Base-by-base conservation (phyloP, 108 stramenopile genomes). In the Nannochloropsis oceanica region DNA sequence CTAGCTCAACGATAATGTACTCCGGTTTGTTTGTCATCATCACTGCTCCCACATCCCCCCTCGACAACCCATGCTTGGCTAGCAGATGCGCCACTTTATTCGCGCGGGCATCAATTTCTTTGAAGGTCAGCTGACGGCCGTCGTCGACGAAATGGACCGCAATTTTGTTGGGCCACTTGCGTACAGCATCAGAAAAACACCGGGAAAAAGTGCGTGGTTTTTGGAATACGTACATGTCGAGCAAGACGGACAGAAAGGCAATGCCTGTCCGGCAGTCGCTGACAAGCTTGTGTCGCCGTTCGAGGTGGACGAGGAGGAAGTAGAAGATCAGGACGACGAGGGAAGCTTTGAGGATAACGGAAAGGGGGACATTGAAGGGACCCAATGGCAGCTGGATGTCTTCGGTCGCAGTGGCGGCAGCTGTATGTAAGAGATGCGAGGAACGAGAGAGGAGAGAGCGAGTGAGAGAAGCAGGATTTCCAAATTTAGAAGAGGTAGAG, bases 1-100 rank as follows among this genome's bases (percentile, higher is more conserved):
- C 91, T 9, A 89, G 80, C 91, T 89, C 89, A 13, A 86, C 24
- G 43, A 84, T 59, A 18, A 89, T n/a, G 27, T 89, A 89, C 44
- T 89, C 89, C 11, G 81, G 83, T 13, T 44, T 27, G 42, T 91
- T 91, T n/a, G 83, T 13, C 86, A 91, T 83, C 81, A 91, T 27
- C 13, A 91, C 25, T 79, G 89, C 89, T 25, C 42, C 82, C n/a
- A 43, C 44, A 42, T 91, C 91, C 42, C 86, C 82, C 2, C 25
- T 12, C 42, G 34, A 12, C 46, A 89, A 44, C 18, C 84, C 82
- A 25, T 82, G 22, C 25, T 20, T 13, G 73, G 81, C 79, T 20
- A 83, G 83, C 86, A 83, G 85, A 44, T 81, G 43, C 22, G 86
- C 84, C 12, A 89, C 81, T 42, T 87, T 84, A 80, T 89, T 87